These are phyloP conservation scores for Cladophialophora yegresii DNA, from an alignment of 2,329 filamentous ascomycete species.

Conservation along the genomic window DNA sequence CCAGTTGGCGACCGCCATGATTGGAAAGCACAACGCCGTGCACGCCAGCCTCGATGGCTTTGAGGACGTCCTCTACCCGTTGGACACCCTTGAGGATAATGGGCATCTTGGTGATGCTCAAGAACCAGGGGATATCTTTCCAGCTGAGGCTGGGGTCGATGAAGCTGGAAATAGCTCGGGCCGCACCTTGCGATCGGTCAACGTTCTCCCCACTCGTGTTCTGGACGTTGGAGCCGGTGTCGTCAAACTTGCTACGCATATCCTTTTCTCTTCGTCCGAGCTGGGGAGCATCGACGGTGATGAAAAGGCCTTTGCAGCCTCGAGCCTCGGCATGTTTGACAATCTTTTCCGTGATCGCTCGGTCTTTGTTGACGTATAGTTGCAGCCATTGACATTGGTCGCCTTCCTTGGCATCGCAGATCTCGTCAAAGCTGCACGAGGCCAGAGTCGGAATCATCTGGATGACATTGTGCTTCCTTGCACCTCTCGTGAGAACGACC, in stretches of 20 bases:
- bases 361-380: constrained; percentile 95
- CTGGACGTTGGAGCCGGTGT: constrained; percentile 82
- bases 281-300: constrained; percentile 96
- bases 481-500: constrained; percentile 81
- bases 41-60: constrained; percentile 77
- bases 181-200: constrained; percentile 87
- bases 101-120: constrained; percentile 85
- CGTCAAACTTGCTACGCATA: constrained; percentile 90
- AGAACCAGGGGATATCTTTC: constrained; percentile 94
- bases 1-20: constrained; percentile 91
- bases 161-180: constrained; percentile 91
- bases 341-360: constrained; percentile 83
- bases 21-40: constrained; percentile 93
- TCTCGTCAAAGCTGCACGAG: constrained; percentile 96
- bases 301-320: constrained; percentile 94
- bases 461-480: constrained; percentile 81
- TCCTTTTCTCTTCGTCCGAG: constrained; percentile 95
- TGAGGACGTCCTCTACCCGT: constrained; percentile 89
- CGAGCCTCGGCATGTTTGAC: constrained; percentile 87
- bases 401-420: constrained; percentile 76
- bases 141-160: constrained; percentile 93
- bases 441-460: constrained; percentile 99
- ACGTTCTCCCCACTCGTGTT: constrained; percentile 65
- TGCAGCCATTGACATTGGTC: constrained; percentile 95
- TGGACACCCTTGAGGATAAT: constrained; percentile 97